These are phyloP conservation scores for Paulownia fortunei DNA, from an alignment of 257 asterid species.

Conservation along the genomic window DNA sequence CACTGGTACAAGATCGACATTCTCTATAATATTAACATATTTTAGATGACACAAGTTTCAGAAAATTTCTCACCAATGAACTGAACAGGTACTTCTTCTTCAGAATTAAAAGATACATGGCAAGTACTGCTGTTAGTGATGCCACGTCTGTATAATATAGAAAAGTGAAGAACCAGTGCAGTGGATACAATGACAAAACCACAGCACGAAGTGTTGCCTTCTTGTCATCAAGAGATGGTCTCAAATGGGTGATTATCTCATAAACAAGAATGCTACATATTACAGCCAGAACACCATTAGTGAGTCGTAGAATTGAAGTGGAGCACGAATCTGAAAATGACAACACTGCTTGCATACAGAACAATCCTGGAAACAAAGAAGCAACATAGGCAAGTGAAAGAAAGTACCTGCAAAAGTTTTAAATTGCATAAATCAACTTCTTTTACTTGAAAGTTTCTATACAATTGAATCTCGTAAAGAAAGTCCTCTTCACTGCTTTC, in stretches of 20 bases:
- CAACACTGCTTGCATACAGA: slow-evolving; percentile 45
- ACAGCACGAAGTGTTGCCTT: slow-evolving; percentile 69
- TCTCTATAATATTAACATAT: not conserved
- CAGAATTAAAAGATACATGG: slow-evolving; percentile 72
- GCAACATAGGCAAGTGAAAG: slow-evolving; percentile 94
- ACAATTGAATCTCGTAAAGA: not conserved
- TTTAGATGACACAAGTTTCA: not conserved
- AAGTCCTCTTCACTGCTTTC: slow-evolving; percentile 2
- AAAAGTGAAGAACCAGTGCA: slow-evolving; percentile 95
- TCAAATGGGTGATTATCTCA: slow-evolving; percentile 67
- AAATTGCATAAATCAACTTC: slow-evolving; percentile 49
- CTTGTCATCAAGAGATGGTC: slow-evolving; percentile 74
- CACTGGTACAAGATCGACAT: slow-evolving; percentile 4
- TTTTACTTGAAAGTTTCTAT: slow-evolving; percentile 8
- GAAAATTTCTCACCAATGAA: slow-evolving; percentile 69
- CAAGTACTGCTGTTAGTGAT: slow-evolving; percentile 86
- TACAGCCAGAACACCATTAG: slow-evolving; percentile 79
- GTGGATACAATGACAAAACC: slow-evolving; percentile 83
- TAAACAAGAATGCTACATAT: slow-evolving; percentile 69
- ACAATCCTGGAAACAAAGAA: slow-evolving; percentile 86
- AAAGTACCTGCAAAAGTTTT: slow-evolving; percentile 82
- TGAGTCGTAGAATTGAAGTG: slow-evolving; percentile 70
- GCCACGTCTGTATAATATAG: slow-evolving; percentile 94
- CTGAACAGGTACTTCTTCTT: slow-evolving; percentile 75
- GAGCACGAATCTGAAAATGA: slow-evolving; percentile 73